Percentiles rank a stretch among this genome's conserved stretches.
These are phyloP conservation scores for Eucalyptus pauciflora DNA, from an alignment of 345 rosid genomes.

Conservation along the genomic window DNA sequence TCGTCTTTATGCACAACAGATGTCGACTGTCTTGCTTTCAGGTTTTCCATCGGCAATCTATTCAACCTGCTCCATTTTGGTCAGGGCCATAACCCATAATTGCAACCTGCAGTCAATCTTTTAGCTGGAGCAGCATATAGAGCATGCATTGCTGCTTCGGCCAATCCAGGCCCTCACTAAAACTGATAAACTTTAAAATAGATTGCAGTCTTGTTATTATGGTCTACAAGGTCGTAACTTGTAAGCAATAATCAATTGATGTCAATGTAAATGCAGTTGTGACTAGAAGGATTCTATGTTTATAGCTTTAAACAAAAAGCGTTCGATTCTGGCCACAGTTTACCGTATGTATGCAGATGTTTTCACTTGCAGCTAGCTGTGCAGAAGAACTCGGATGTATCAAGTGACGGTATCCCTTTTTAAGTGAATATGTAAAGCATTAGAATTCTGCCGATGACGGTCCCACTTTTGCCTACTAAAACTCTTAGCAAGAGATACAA, in stretches of 20 bases:
- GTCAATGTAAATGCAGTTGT: not conserved
- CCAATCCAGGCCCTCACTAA: not conserved
- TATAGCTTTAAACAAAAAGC: not conserved
- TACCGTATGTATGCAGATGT: not conserved
- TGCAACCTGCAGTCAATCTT: not conserved
- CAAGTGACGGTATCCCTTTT: not conserved
- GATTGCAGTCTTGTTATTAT: not conserved
- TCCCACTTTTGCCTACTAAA: not conserved
- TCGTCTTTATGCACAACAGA: not conserved
- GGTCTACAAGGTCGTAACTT: not conserved
- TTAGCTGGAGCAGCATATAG: not conserved
- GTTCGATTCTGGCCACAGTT: not conserved
- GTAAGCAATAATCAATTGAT: not conserved
- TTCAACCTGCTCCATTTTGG: not conserved
- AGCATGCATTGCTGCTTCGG: not conserved
- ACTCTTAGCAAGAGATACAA: not conserved
- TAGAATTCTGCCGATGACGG: not conserved
- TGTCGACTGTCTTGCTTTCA: not conserved
- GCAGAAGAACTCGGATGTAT: not conserved
- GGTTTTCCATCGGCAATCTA: not conserved
- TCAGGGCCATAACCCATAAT: not conserved
- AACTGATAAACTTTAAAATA: not conserved
- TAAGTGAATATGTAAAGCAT: not conserved
- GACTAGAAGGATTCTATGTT: not conserved
- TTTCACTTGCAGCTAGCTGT: not conserved